phyloP scores from a whole-genome alignment of 495 filamentous ascomycete genomes.

The Penicillium turbatum region DNA sequence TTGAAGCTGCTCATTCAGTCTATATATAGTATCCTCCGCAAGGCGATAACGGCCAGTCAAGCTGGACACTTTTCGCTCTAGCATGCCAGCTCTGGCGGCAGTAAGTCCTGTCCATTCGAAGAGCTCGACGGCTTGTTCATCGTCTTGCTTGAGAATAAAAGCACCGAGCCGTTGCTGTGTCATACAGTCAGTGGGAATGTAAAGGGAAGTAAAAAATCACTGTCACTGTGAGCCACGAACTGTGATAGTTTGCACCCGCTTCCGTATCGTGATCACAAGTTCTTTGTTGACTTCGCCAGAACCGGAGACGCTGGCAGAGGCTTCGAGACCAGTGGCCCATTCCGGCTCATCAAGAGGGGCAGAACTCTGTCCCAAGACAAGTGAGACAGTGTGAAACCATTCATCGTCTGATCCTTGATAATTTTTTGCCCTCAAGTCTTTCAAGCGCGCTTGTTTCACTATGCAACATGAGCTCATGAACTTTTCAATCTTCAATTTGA shows the following conservation, averaged over 20 bases:
- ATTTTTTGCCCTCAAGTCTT: conserved; percentile 47
- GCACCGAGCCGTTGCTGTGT: conserved; percentile 66
- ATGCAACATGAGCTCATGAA: conserved; percentile 16
- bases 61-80: conserved; percentile 43
- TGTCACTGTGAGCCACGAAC: conserved; percentile 28
- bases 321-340: conserved; percentile 29
- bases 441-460: conserved; percentile 48
- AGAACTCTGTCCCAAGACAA: conserved; percentile 27
- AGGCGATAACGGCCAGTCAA: conserved; percentile 42
- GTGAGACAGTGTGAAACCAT: conserved; percentile 50
- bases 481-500: not conserved
- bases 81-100: conserved; percentile 34
- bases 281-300: conserved; percentile 31
- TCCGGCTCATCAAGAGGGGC: conserved; percentile 9
- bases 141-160: conserved; percentile 55
- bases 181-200: not conserved
- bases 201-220: not conserved
- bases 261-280: conserved; percentile 51
- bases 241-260: conserved; percentile 53
- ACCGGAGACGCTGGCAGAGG: conserved; percentile 30
- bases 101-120: conserved; percentile 68
- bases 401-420: conserved; percentile 52
- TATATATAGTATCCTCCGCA: conserved; percentile 46
- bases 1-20: conserved; percentile 55
- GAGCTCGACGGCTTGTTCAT: conserved; percentile 61